phyloP scores from a whole-genome alignment of 78 protist genomes.

The Anaeramoeba flamelloides region DNA sequence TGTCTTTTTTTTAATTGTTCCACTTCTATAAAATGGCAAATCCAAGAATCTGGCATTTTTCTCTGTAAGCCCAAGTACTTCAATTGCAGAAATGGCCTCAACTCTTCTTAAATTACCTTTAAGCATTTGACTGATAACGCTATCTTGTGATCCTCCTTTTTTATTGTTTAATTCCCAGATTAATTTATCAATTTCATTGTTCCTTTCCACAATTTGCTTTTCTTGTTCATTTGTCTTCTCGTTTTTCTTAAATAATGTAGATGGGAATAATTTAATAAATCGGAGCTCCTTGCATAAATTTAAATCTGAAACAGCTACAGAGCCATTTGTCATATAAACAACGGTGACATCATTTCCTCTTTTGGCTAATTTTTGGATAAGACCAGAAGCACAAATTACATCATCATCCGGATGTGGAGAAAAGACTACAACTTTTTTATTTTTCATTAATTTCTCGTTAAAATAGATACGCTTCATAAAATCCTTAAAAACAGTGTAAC shows the following conservation, averaged over 20 bases:
- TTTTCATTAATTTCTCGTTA: not conserved
- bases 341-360: not conserved
- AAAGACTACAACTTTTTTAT: slow-evolving; percentile 35
- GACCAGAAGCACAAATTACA: slow-evolving; percentile 23
- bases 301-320: slow-evolving; percentile 2
- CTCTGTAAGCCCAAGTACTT: not conserved
- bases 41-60: slow-evolving; percentile 36
- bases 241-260: too few species aligned
- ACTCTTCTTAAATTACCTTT: slow-evolving; percentile 47
- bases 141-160: not conserved
- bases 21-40: slow-evolving; percentile 62
- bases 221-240: too few species aligned
- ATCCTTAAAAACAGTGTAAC: not conserved
- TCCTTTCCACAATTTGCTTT: not conserved
- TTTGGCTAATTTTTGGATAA: slow-evolving; percentile 1
- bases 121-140: slow-evolving; percentile 13
- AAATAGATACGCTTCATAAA: not conserved
- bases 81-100: slow-evolving; percentile 30
- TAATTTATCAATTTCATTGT: not conserved
- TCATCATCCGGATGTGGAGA: slow-evolving; percentile 68
- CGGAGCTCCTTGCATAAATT: not conserved
- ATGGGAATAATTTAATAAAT: slow-evolving; percentile 10
- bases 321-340: slow-evolving; percentile 5
- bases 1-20: slow-evolving; percentile 50
- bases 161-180: not conserved